Conservation (phyloP, 2,329 filamentous ascomycete species). For the Rhynchosporium graminicola region DNA sequence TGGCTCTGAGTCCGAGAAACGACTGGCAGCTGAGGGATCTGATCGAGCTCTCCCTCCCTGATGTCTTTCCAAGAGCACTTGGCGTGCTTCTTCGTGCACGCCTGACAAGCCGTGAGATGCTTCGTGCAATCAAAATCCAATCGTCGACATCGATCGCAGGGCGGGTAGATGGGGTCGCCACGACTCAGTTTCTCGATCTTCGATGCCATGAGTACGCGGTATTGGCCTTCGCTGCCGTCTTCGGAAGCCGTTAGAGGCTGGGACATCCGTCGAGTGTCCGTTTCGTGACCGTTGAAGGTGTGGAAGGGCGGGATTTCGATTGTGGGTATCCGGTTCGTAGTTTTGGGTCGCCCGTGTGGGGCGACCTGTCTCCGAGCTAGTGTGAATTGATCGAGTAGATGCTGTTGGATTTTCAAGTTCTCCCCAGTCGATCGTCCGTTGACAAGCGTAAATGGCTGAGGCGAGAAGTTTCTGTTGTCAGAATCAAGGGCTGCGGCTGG, state of each 20-base stretch:
- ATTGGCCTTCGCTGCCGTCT: constrained; percentile 40
- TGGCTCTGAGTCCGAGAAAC: neutral
- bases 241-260: constrained; percentile 31
- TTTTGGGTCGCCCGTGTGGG: constrained; percentile 29
- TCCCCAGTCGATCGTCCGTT: constrained; percentile 45
- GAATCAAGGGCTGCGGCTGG: constrained; percentile 30
- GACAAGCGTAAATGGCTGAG: constrained; percentile 37
- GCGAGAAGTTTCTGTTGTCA: constrained; percentile 27
- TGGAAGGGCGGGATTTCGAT: constrained; percentile 18
- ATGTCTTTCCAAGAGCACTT: constrained; percentile 85
- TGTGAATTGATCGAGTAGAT: constrained; percentile 57
- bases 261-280: constrained; percentile 36
- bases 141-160: constrained; percentile 80
- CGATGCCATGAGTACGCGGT: constrained; percentile 66
- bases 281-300: constrained; percentile 25
- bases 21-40: constrained; percentile 8
- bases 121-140: constrained; percentile 82
- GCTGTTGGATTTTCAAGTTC: constrained; percentile 47
- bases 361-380: constrained; percentile 32
- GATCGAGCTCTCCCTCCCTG: constrained; percentile 63
- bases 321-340: constrained; percentile 20
- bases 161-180: constrained; percentile 75
- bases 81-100: constrained; percentile 87
- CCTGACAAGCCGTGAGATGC: constrained; percentile 81
- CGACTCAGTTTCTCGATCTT: constrained; percentile 75